A percentile compares a stretch with the other conserved stretches of the same genome.
Conservation (phyloP, 2,329 filamentous ascomycete species). For the Colletotrichum euphorbiae region DNA sequence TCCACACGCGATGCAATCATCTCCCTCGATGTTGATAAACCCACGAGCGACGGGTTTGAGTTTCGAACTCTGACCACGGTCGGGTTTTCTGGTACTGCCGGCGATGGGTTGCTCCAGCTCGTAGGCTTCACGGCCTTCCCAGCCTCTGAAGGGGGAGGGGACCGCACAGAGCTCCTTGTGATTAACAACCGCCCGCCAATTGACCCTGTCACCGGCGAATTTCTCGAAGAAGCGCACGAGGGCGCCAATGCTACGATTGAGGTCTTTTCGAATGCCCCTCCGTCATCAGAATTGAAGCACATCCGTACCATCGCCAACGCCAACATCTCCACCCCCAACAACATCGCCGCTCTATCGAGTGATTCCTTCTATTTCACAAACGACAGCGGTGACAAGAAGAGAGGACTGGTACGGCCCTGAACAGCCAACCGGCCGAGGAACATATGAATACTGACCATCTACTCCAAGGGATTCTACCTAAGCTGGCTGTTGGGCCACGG, state of each 20-base stretch:
- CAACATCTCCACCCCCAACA: slow-evolving; percentile 44
- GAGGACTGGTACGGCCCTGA: slow-evolving; percentile 38
- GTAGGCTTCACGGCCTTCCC: slow-evolving; percentile 46
- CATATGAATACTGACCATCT: neutral
- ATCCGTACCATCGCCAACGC: slow-evolving; percentile 42
- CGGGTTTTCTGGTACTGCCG: slow-evolving; percentile 46
- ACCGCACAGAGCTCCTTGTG: slow-evolving; percentile 41
- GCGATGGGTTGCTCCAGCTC: slow-evolving; percentile 47
- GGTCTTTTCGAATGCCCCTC: slow-evolving; percentile 48
- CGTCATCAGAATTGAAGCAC: slow-evolving; percentile 41
- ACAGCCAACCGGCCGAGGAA: too few relatives aligned
- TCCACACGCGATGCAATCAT: slow-evolving; percentile 48
- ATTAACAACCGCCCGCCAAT: slow-evolving; percentile 45
- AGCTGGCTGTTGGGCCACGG: slow-evolving; percentile 43
- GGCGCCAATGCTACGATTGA: slow-evolving; percentile 66
- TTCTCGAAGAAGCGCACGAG: slow-evolving; percentile 74
- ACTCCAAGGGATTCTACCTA: slow-evolving; percentile 38
- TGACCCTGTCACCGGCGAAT: slow-evolving; percentile 41
- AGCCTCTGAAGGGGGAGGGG: slow-evolving; percentile 39
- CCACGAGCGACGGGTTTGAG: slow-evolving; percentile 39
- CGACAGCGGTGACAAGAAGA: slow-evolving; percentile 42
- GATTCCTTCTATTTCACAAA: slow-evolving; percentile 45
- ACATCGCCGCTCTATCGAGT: slow-evolving; percentile 40
- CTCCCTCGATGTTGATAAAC: slow-evolving; percentile 49
- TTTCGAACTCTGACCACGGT: slow-evolving; percentile 44